These are phyloP conservation scores for Fusarium albosuccineum DNA, from an alignment of 2,329 filamentous ascomycete genomes.

Conservation along the genomic window DNA sequence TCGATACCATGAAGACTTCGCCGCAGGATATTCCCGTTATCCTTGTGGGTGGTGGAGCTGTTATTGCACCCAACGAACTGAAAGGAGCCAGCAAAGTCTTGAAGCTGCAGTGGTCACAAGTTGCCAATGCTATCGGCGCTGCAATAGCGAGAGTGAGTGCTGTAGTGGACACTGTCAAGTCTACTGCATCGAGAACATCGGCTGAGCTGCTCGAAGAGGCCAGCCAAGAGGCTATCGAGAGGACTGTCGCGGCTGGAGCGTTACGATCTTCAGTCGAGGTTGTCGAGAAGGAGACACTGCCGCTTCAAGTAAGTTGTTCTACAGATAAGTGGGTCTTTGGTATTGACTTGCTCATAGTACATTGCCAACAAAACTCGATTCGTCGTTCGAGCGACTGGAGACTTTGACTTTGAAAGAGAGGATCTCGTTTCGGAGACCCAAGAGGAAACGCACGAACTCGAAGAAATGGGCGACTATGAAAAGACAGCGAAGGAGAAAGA, in stretches of 20 bases:
- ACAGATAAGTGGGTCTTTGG: fast-evolving
- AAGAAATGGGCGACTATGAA: conserved; percentile 41
- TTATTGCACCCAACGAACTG: conserved; percentile 68
- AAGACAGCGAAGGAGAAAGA: conserved; percentile 18
- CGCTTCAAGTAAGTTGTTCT: conserved; percentile 58
- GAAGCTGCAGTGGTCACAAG: conserved; percentile 68
- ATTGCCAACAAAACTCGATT: conserved; percentile 66
- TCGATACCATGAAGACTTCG: conserved; percentile 74
- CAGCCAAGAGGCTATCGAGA: conserved; percentile 57
- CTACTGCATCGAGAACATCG: conserved; percentile 57
- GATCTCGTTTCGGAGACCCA: conserved; percentile 1
- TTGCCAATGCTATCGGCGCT: conserved; percentile 75
- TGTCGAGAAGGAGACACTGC: conserved; percentile 66
- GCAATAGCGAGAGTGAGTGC: conserved; percentile 72
- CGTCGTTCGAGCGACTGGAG: conserved; percentile 71
- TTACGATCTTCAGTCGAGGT: conserved; percentile 58
- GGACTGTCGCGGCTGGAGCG: conserved; percentile 61
- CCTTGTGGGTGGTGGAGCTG: conserved; percentile 73
- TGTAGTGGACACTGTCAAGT: conserved; percentile 64
- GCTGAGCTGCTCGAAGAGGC: conserved; percentile 56
- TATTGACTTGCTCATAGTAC: conserved; percentile 53
- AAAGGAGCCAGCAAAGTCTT: conserved; percentile 68
- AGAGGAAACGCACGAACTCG: conserved; percentile 9
- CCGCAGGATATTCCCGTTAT: conserved; percentile 70
- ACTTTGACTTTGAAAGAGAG: conserved; percentile 60